Percentiles rank a stretch among this genome's conserved stretches.
Conservation (phyloP, 805 yeast species). For the Saccharomycopsis schoenii region DNA sequence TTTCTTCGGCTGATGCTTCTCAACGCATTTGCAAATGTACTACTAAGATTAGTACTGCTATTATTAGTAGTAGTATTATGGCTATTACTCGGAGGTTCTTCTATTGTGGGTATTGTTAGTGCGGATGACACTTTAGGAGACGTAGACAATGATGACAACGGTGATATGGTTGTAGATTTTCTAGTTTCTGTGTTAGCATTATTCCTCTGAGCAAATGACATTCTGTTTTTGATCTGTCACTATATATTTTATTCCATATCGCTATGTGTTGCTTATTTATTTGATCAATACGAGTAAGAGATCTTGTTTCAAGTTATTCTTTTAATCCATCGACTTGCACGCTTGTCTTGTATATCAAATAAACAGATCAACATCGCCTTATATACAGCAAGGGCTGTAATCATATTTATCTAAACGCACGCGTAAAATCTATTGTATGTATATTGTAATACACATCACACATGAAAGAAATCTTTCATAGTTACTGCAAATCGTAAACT, state of each 20-base stretch:
- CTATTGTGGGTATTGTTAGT: conserved; percentile 6
- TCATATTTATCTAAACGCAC: too few species aligned
- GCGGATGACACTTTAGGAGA: not conserved
- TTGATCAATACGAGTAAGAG: not conserved
- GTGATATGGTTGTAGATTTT: not conserved
- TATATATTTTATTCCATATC: conserved; percentile 5
- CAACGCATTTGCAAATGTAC: not conserved
- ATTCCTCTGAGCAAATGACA: not conserved
- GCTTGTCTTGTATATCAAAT: too few species aligned
- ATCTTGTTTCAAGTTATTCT: too few species aligned
- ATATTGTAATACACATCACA: too few species aligned
- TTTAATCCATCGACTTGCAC: too few species aligned
- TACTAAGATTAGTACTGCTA: not conserved
- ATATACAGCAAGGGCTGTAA: too few species aligned
- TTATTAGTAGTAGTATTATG: not conserved
- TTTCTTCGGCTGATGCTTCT: not conserved
- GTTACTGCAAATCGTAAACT: too few species aligned
- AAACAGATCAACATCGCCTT: too few species aligned
- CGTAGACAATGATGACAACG: not conserved
- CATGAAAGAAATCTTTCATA: too few species aligned
- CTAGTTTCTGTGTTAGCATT: not conserved
- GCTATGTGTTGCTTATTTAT: conserved; percentile 5
- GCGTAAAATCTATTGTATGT: too few species aligned
- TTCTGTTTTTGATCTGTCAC: not conserved
- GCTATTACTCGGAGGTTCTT: not conserved